Base-by-base conservation (phyloP, 495 filamentous ascomycete species). In the Neurospora intermedia region DNA sequence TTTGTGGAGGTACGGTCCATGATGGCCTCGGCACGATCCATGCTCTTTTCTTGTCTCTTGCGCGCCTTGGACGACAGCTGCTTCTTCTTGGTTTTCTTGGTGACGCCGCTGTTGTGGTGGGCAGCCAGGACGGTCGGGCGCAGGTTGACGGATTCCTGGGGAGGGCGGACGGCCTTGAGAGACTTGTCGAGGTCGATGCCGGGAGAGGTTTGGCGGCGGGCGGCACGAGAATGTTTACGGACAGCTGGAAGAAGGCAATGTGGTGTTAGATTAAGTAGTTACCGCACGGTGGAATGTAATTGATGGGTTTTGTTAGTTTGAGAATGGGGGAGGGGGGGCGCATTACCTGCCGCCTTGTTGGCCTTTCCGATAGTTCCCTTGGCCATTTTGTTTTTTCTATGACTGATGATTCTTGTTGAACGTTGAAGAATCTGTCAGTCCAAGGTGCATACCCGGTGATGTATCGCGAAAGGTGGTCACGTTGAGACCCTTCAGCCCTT, bases 181-280 rank as follows among this genome's bases (percentile, higher is more conserved):
- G 92, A 93, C 82, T 93, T 93, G 83, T 94, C 92, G 74, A 89
- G 84, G 78, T 94, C 84, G 80, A 93, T 87, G 79, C 89, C 85
- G 15, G 90, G 91, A 16, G 91, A 92, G 35, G 87, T 88, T 46
- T 87, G 92, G 70, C 93, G 89, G 77, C 91, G 87, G 75, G 90
- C 91, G 39, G 90, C 91, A 43, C 92, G 90, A 70, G 92, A 93
- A 81, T 91, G 91, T 69, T 87, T 54, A 11, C 83, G 85, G 27
- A 82, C 79, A 41, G 74, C 85, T 85, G 75, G 16, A 43, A 16
- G 16, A 35, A n/a, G 20, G 69, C 23, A 54, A 20, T 43, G 31
- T 73, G 46, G 15, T 74, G 43, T 71, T 23, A 70, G 73, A 15
- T 31, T 62, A 39, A 39, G 35, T 48, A 0, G 5, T 8, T 27